These are phyloP conservation scores for Termitomyces sp. DNA, from an alignment of 768 basidiomycete genomes.

Conservation along the genomic window DNA sequence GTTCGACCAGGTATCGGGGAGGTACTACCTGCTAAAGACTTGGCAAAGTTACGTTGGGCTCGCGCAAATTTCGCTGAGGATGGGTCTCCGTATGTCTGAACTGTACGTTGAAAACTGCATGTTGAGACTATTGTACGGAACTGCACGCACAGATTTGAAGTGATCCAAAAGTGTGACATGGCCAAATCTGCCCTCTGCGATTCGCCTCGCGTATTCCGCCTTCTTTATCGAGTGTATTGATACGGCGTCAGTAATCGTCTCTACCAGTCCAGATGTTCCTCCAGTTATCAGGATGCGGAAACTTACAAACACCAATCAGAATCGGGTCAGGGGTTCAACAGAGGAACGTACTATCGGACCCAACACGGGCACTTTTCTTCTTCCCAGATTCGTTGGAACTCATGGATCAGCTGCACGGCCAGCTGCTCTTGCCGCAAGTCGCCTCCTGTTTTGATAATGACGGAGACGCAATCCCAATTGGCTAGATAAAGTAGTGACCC, in stretches of 20 bases:
- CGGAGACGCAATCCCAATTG: slow-evolving; percentile 88
- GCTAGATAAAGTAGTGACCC: slow-evolving; percentile 37
- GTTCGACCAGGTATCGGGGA: background rate
- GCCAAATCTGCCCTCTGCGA: slow-evolving; percentile 76
- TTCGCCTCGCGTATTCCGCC: slow-evolving; percentile 88
- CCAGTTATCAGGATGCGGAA: slow-evolving; percentile 97
- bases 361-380: slow-evolving; percentile 92
- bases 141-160: slow-evolving; percentile 69
- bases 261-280: slow-evolving; percentile 88
- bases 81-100: slow-evolving; percentile 85
- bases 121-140: background rate
- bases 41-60: slow-evolving; percentile 92
- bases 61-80: slow-evolving; percentile 83
- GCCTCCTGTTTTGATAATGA: slow-evolving; percentile 97
- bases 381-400: slow-evolving; percentile 92
- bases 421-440: slow-evolving; percentile 97
- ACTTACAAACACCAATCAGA: slow-evolving; percentile 26
- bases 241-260: slow-evolving; percentile 97
- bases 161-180: slow-evolving; percentile 92
- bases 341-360: slow-evolving; percentile 75
- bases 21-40: slow-evolving; percentile 74
- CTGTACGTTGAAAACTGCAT: background rate
- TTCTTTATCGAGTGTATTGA: slow-evolving; percentile 99
- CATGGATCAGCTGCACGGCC: slow-evolving; percentile 90
- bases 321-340: background rate